Percentiles rank a stretch among this genome's conserved stretches.
These are phyloP conservation scores for Rhodotorula mucilaginosa DNA, from an alignment of 1,284 basidiomycete genomes.

Conservation along the genomic window DNA sequence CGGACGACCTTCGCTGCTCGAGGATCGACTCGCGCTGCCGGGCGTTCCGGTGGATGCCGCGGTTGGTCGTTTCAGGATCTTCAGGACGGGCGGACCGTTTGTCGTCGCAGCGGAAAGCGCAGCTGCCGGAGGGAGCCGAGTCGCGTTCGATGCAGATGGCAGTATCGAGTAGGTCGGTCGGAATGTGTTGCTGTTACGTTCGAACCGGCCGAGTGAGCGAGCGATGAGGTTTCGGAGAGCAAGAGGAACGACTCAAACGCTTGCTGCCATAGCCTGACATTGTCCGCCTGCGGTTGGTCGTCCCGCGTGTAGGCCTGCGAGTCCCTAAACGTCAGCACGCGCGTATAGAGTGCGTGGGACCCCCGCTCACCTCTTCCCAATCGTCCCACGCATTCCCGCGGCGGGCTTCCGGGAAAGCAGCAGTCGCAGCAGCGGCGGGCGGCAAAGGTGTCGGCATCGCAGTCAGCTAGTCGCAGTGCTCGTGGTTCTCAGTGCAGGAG, in stretches of 20 bases:
- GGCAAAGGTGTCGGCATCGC: constrained; percentile 12
- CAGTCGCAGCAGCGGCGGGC: not conserved
- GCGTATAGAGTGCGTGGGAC: not conserved
- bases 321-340: not conserved
- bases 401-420: not conserved
- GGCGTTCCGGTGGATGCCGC: not conserved
- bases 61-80: constrained; percentile 30
- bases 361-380: constrained; percentile 7
- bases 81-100: constrained; percentile 24
- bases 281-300: not conserved
- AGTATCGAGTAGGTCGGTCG: constrained; percentile 21
- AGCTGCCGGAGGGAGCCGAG: constrained; percentile 3
- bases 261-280: constrained; percentile 23
- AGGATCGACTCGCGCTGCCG: not conserved
- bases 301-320: constrained; percentile 13
- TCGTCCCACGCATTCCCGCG: not conserved
- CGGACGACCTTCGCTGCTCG: not conserved
- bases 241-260: constrained; percentile 11
- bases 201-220: not conserved
- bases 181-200: constrained; percentile 5
- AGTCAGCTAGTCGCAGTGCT: no score
- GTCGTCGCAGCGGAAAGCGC: constrained; percentile 12
- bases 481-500: no score
- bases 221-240: not conserved
- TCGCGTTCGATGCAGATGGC: not conserved